Percentiles rank a stretch among this genome's conserved stretches.
These are phyloP conservation scores for Colletotrichum orbiculare DNA, from an alignment of 2,329 filamentous ascomycete species.

Conservation along the genomic window DNA sequence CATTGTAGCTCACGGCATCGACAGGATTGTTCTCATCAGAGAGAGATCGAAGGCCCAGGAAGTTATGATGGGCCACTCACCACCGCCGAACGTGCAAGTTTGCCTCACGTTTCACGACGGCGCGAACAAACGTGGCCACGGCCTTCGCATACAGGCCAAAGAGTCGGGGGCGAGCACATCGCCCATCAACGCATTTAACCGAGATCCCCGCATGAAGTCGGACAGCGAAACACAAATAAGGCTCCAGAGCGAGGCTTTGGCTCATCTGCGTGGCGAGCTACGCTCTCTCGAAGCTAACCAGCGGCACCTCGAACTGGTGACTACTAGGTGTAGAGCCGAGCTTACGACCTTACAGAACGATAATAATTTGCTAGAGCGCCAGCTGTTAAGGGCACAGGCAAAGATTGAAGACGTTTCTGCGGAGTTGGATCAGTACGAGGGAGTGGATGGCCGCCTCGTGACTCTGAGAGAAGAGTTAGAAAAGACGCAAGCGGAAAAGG, in stretches of 20 bases:
- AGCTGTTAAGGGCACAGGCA: constrained; percentile 70
- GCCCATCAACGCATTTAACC: constrained; percentile 57
- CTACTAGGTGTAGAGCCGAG: constrained; percentile 59
- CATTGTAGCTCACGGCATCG: constrained; percentile 84
- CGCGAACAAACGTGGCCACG: constrained; percentile 49
- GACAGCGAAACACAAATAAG: constrained; percentile 76
- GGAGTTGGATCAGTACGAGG: constrained; percentile 74
- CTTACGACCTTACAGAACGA: constrained; percentile 55
- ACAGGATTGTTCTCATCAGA: constrained; percentile 84
- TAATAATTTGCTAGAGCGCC: constrained; percentile 58
- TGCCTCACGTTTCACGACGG: constrained; percentile 76
- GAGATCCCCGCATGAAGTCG: constrained; percentile 80
- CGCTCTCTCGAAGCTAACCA: constrained; percentile 61
- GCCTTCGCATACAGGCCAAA: constrained; percentile 28
- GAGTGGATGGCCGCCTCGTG: constrained; percentile 74
- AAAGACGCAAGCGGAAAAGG: constrained; percentile 56
- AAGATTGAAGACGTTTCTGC: constrained; percentile 63
- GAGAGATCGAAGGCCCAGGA: constrained; percentile 73
- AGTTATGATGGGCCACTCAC: constrained; percentile 72
- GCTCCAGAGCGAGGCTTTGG: constrained; percentile 60
- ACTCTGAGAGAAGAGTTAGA: constrained; percentile 67
- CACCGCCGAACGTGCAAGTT: constrained; percentile 76
- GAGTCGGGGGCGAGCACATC: constrained; percentile 46
- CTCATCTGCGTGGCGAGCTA: constrained; percentile 67
- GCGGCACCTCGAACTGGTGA: constrained; percentile 57